phyloP scores from a whole-genome alignment of 306 rosid species.

The Bauhinia variegata region DNA sequence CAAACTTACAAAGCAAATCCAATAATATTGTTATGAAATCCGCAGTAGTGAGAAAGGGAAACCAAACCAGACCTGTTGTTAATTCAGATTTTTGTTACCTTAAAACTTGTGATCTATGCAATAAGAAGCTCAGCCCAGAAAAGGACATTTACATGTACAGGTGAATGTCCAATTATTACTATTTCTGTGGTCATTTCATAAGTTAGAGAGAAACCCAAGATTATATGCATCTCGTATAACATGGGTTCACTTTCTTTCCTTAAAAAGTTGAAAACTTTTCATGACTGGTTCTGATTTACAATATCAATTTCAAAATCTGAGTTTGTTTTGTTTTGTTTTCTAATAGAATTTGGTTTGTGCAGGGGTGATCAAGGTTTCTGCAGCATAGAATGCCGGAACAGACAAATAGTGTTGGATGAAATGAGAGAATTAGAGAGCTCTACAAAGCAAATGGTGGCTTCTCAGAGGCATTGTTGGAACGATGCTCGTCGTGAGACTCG shows the following conservation, averaged over 20 bases:
- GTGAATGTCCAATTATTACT: conserved; percentile 13
- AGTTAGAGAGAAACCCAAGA: too few relatives aligned
- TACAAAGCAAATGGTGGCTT: conserved; percentile 30
- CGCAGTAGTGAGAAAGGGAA: conserved; percentile 34
- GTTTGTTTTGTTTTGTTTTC: background rate
- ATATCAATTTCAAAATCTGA: background rate
- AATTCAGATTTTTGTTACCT: conserved; percentile 45
- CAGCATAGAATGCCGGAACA: conserved; percentile 46
- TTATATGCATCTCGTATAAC: too few relatives aligned
- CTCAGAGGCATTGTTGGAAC: conserved; percentile 36
- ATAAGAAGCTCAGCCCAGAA: conserved; percentile 45
- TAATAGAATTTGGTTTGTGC: conserved; percentile 27
- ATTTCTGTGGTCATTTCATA: background rate
- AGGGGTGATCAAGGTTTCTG: conserved; percentile 60
- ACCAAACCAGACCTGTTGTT: background rate
- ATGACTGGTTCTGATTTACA: background rate
- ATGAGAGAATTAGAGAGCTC: conserved; percentile 40
- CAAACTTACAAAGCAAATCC: conserved; percentile 31
- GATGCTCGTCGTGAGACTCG: conserved; percentile 43
- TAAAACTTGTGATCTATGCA: conserved; percentile 49
- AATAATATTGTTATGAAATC: conserved; percentile 44
- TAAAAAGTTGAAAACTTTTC: background rate
- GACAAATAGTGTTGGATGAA: conserved; percentile 53
- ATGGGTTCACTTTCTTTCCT: background rate
- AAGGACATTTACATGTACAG: conserved; percentile 63